These are phyloP conservation scores for Wickerhamiella kurtzmanii DNA, from an alignment of 805 yeast genomes.

Conservation along the genomic window DNA sequence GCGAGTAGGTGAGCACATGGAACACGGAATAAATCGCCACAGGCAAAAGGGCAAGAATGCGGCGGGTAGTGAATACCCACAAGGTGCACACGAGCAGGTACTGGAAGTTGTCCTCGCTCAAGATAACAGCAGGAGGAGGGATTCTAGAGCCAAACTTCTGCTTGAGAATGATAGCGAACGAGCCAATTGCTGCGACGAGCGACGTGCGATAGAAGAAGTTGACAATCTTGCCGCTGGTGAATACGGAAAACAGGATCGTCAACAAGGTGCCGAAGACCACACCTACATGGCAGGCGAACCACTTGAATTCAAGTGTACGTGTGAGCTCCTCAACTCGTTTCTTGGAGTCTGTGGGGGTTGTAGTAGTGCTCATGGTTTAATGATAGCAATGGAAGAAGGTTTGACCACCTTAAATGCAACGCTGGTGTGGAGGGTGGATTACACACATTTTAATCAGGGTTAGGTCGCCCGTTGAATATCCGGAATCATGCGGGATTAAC, in stretches of 20 bases:
- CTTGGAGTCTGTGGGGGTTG: not conserved
- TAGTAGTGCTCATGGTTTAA: not conserved
- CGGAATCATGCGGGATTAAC: too few relatives aligned
- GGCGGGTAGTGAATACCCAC: constrained; percentile 48
- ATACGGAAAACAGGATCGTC: constrained; percentile 12
- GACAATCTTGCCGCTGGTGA: constrained; percentile 24
- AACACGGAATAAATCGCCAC: constrained; percentile 66
- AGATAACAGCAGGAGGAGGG: constrained; percentile 17
- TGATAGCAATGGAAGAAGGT: too few relatives aligned
- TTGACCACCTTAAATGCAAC: too few relatives aligned
- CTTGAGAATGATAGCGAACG: constrained; percentile 63
- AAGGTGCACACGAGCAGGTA: constrained; percentile 47
- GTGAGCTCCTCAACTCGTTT: constrained; percentile 10
- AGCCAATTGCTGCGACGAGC: constrained; percentile 49
- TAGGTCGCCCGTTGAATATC: too few relatives aligned
- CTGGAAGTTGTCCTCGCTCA: constrained; percentile 55
- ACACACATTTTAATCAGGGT: too few relatives aligned
- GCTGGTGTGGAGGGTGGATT: too few relatives aligned
- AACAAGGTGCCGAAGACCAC: constrained; percentile 14
- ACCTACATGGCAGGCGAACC: constrained; percentile 19
- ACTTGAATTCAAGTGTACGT: constrained; percentile 20
- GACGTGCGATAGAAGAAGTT: constrained; percentile 42
- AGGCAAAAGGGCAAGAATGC: constrained; percentile 53
- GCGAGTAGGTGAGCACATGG: constrained; percentile 63
- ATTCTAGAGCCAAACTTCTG: constrained; percentile 34